Evolutionary conservation across 1,284 basidiomycete genomes (phyloP), one percentile per base, ranked within the genome.

Genomic region (Microbotryomycetes sp.): DNA sequence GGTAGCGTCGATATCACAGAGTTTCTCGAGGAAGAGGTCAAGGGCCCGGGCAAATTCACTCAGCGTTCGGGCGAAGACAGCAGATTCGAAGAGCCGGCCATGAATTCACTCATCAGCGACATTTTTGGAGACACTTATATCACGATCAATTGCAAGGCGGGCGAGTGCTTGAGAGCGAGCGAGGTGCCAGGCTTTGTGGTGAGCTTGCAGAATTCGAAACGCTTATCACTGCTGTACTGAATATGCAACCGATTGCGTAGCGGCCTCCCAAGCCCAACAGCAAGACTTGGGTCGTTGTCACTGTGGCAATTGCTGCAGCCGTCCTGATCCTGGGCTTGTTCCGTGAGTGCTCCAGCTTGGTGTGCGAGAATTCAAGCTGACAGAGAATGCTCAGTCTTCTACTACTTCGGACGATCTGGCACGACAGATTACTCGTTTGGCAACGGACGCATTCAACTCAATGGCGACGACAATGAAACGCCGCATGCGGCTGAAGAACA

Each of bases 1-100:
- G 94, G 93, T 15, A 94, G 90, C 72, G 85, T 98, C 64, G 89
- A 97, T 74, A 97, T 98, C 70, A 84, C 85, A 59, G 94, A 98
- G 62, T 97, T 97, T 76, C 80, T 98, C 65, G 81, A 77, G 26
- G 86, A 96, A 69, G 85, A 89, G 70, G 96, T 97, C 76, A 87
- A 84, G 64, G 94, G 94, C 0, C 94, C 94, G 0, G 93, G 88
- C 0, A 80, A 80, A 24, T 97, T 97, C 77, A 85, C 82, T 60
- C 96, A 93, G 78, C 85, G 81, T 67, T 81, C 85, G 2, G 84
- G 31, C 73, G 80, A 67, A 74, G 78, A 57, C 3, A 97, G 93
- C 78, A 83, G 81, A 63, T 98, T 98, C 71, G 87, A 92, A 73
- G 94, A 98, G 72, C 90, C 91, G 0, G 91, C 89, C 0, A 97